These are phyloP conservation scores for Metschnikowia gelsemii DNA, from an alignment of 805 yeast species.

Conservation along the genomic window DNA sequence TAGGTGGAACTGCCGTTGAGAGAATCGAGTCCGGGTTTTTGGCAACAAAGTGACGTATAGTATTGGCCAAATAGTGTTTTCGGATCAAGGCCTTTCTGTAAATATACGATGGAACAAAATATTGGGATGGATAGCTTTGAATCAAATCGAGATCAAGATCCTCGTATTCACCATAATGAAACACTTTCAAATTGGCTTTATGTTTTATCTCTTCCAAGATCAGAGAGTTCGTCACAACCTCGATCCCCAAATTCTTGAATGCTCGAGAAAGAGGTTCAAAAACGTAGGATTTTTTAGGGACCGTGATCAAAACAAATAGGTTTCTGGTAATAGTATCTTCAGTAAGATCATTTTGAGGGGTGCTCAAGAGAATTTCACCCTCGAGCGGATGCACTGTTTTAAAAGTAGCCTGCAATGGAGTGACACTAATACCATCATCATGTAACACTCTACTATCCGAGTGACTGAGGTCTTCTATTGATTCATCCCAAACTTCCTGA, in stretches of 20 bases:
- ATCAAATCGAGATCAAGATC: constrained; percentile 74
- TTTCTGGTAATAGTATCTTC: neutral
- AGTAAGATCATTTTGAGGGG: neutral
- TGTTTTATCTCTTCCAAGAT: constrained; percentile 19
- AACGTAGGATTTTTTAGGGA: constrained; percentile 41
- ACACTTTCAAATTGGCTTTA: constrained; percentile 35
- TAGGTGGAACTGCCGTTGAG: constrained; percentile 62
- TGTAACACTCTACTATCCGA: constrained; percentile 72
- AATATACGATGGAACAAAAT: constrained; percentile 74
- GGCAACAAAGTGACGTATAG: constrained; percentile 68
- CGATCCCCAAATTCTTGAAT: constrained; percentile 27
- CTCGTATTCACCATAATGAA: constrained; percentile 90
- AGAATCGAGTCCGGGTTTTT: constrained; percentile 73
- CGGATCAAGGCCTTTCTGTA: constrained; percentile 89
- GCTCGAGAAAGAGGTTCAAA: constrained; percentile 43
- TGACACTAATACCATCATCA: constrained; percentile 57
- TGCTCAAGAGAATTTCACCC: constrained; percentile 56
- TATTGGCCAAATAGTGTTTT: constrained; percentile 84
- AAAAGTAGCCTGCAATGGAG: constrained; percentile 66
- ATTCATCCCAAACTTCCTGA: constrained; percentile 57
- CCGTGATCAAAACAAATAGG: constrained; percentile 33
- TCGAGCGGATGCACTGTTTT: constrained; percentile 47
- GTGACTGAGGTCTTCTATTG: constrained; percentile 39
- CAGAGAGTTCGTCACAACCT: constrained; percentile 27
- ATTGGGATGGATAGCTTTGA: constrained; percentile 42